Conservation (phyloP, 345 rosid species). For the Gossypium ekmanianum region DNA sequence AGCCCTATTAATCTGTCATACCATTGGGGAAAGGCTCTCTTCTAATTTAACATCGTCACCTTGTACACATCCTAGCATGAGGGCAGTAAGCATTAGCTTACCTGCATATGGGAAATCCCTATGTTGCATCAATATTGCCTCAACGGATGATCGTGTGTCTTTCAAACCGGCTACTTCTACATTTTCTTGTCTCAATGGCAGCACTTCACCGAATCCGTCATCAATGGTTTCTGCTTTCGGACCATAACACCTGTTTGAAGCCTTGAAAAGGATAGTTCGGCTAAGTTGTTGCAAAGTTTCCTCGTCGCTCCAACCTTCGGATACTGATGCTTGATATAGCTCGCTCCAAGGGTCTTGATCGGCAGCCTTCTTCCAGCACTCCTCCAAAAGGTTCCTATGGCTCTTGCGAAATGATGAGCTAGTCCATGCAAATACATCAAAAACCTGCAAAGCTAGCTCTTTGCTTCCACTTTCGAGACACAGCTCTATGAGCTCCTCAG, state of each 20-base stretch:
- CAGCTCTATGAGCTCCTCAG: constrained; percentile 67
- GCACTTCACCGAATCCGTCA: constrained; percentile 59
- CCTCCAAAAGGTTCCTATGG: constrained; percentile 65
- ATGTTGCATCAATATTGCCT: constrained; percentile 79
- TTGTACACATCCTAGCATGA: constrained; percentile 56
- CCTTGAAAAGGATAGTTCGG: constrained; percentile 67
- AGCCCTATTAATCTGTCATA: background rate
- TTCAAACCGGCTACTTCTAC: constrained; percentile 24
- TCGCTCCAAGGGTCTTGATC: constrained; percentile 78
- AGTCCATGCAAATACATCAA: constrained; percentile 88
- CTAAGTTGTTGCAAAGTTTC: constrained; percentile 65
- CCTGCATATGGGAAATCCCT: constrained; percentile 80
- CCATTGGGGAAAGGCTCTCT: constrained; percentile 33
- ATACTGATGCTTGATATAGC: constrained; percentile 49
- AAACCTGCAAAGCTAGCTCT: constrained; percentile 55
- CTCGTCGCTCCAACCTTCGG: constrained; percentile 87
- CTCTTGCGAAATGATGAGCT: constrained; percentile 70
- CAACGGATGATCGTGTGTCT: constrained; percentile 49
- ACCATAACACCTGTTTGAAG: constrained; percentile 70
- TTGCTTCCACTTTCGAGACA: constrained; percentile 55
- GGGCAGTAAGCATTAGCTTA: constrained; percentile 75
- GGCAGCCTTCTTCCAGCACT: constrained; percentile 87
- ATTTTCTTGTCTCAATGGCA: constrained; percentile 61
- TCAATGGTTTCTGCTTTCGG: constrained; percentile 55
- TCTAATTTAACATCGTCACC: constrained; percentile 30